Evolutionary conservation across 805 yeast genomes (phyloP).

Genomic region (Torulaspora gathmanii): DNA sequence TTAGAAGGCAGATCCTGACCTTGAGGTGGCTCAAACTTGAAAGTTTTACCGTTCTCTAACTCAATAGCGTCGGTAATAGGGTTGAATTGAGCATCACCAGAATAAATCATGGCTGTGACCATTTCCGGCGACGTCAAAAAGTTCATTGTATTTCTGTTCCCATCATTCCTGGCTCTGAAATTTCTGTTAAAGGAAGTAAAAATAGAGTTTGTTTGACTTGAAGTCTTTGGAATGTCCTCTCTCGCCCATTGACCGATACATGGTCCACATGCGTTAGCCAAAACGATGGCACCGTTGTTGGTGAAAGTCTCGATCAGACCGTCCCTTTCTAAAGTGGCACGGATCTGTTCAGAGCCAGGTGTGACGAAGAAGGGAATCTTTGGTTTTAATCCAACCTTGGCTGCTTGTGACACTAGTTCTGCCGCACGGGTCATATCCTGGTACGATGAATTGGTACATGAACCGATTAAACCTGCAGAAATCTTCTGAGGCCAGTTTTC

Average conservation of each 20-base stretch:
- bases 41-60: slow-evolving; percentile 62
- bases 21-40: slow-evolving; percentile 71
- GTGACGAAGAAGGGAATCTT: slow-evolving; percentile 90
- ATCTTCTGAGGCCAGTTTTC: slow-evolving; percentile 84
- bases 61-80: slow-evolving; percentile 83
- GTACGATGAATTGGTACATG: slow-evolving; percentile 97
- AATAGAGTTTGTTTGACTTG: slow-evolving; percentile 74
- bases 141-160: slow-evolving; percentile 95
- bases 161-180: slow-evolving; percentile 96
- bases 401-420: slow-evolving; percentile 83
- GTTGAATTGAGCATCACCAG: slow-evolving; percentile 89
- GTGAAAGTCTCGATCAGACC: slow-evolving; percentile 79
- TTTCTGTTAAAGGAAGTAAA: slow-evolving; percentile 97
- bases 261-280: slow-evolving; percentile 99
- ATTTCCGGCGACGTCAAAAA: slow-evolving; percentile 98
- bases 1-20: slow-evolving; percentile 79
- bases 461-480: slow-evolving; percentile 93
- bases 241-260: slow-evolving; percentile 99
- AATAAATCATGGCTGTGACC: slow-evolving; percentile 93
- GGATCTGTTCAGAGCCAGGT: slow-evolving; percentile 97
- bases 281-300: slow-evolving; percentile 83
- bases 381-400: slow-evolving; percentile 78
- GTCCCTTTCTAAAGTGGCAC: slow-evolving; percentile 95
- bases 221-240: slow-evolving; percentile 61
- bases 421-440: slow-evolving; percentile 98